phyloP scores from a whole-genome alignment of 164 flowering plant genomes.

The Annona cherimola region DNA sequence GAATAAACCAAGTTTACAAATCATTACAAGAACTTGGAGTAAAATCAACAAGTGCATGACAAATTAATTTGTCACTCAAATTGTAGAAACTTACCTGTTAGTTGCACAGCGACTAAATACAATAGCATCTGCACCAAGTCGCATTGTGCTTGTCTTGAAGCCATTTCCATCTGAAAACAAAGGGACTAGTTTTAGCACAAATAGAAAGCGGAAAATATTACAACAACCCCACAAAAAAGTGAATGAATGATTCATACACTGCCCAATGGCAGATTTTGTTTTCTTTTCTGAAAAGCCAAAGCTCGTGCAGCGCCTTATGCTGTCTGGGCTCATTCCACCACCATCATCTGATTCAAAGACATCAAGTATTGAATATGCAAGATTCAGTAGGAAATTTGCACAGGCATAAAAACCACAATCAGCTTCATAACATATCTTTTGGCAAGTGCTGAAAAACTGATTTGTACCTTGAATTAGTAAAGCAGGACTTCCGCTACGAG shows the following conservation, averaged over 20 bases:
- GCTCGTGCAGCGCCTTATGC: slow-evolving; percentile 82
- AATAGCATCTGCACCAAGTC: slow-evolving; percentile 91
- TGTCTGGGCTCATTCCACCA: slow-evolving; percentile 93
- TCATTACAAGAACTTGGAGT: background rate
- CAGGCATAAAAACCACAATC: background rate
- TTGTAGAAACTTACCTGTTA: slow-evolving; percentile 38
- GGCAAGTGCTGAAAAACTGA: background rate
- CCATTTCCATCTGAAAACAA: slow-evolving; percentile 93
- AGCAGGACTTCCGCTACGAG: slow-evolving; percentile 73
- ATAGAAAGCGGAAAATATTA: background rate
- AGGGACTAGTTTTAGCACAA: slow-evolving; percentile 17
- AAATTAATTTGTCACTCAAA: background rate
- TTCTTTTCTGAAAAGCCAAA: slow-evolving; percentile 94
- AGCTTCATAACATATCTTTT: slow-evolving; percentile 4
- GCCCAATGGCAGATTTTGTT: slow-evolving; percentile 65
- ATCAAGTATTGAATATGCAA: slow-evolving; percentile 5
- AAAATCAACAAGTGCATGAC: background rate
- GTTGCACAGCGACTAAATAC: slow-evolving; percentile 63
- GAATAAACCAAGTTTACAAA: too few species aligned
- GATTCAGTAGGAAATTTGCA: background rate
- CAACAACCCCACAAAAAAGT: slow-evolving; percentile 2
- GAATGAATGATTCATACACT: slow-evolving; percentile 44
- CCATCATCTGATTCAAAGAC: slow-evolving; percentile 61
- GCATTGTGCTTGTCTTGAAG: slow-evolving; percentile 91
- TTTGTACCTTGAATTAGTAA: slow-evolving; percentile 76